A percentile compares a stretch with the other conserved stretches of the same genome.
Evolutionary conservation across 495 filamentous ascomycete genomes (phyloP).

Genomic region (Podospora sp.): DNA sequence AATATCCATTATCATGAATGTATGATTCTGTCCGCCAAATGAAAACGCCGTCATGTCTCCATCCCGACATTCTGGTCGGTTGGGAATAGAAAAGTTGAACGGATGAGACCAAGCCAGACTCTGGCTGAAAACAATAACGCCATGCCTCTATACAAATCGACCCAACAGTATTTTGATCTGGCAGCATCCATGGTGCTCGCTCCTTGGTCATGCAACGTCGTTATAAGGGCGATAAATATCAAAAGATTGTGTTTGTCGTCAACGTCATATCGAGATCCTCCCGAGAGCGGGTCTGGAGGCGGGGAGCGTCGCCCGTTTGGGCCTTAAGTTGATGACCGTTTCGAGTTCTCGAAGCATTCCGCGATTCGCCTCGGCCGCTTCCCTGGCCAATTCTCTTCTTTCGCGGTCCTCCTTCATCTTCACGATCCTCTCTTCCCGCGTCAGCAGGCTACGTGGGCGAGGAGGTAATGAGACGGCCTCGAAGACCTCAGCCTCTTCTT

Average conservation of each 20-base stretch:
- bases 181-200: slow-evolving; percentile 3
- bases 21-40: neutral
- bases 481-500: slow-evolving; percentile 77
- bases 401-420: slow-evolving; percentile 88
- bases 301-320: slow-evolving; percentile 41
- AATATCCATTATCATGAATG: slow-evolving; percentile 15
- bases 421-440: slow-evolving; percentile 82
- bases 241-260: slow-evolving; percentile 26
- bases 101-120: slow-evolving; percentile 8
- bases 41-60: slow-evolving; percentile 4
- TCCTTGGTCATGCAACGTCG: slow-evolving; percentile 14
- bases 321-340: slow-evolving; percentile 78
- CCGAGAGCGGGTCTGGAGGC: slow-evolving; percentile 27
- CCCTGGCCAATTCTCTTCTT: slow-evolving; percentile 64
- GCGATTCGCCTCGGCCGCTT: slow-evolving; percentile 75
- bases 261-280: slow-evolving; percentile 41
- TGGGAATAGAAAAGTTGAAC: neutral
- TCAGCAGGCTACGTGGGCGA: slow-evolving; percentile 70
- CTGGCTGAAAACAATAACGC: neutral
- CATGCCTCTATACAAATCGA: slow-evolving; percentile 25
- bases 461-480: slow-evolving; percentile 87
- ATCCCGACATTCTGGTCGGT: neutral
- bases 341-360: slow-evolving; percentile 91
- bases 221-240: slow-evolving; percentile 15
- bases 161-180: slow-evolving; percentile 15